These are phyloP conservation scores for Priceomyces haplophilus DNA, from an alignment of 805 yeast species.

Conservation along the genomic window DNA sequence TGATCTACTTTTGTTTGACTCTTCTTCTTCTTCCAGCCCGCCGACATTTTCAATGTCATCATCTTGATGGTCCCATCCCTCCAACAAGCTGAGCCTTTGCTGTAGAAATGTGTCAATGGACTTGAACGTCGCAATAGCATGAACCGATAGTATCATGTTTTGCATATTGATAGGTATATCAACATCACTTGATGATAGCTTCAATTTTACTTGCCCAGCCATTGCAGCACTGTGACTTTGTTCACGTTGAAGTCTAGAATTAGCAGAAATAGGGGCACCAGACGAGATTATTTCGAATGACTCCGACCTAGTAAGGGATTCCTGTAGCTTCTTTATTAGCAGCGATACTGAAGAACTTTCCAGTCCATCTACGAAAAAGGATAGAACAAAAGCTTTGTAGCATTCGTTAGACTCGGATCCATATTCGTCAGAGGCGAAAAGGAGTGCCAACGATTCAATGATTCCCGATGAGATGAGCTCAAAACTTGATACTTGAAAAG, in stretches of 20 bases:
- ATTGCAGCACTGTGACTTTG: conserved; percentile 52
- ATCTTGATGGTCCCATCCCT: conserved; percentile 14
- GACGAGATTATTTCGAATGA: conserved; percentile 60
- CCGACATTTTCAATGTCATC: conserved; percentile 12
- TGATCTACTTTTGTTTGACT: conserved; percentile 5
- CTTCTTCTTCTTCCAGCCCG: conserved; percentile 15
- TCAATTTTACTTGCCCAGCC: conserved; percentile 68
- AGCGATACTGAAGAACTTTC: conserved; percentile 33
- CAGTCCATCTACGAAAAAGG: conserved; percentile 28
- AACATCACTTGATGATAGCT: conserved; percentile 31
- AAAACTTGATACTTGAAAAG: conserved; percentile 57
- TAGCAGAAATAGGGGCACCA: conserved; percentile 25
- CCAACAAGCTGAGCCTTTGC: conserved; percentile 35
- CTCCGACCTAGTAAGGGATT: conserved; percentile 70
- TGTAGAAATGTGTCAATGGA: conserved; percentile 48
- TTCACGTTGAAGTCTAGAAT: conserved; percentile 11
- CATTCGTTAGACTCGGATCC: conserved; percentile 31
- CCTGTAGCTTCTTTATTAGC: conserved; percentile 62
- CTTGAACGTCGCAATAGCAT: conserved; percentile 59
- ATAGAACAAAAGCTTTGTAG: conserved; percentile 42
- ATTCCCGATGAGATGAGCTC: conserved; percentile 72
- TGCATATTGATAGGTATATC: conserved; percentile 22
- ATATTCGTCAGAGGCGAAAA: conserved; percentile 28
- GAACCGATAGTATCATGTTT: conserved; percentile 46
- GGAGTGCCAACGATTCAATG: conserved; percentile 38